Evolutionary conservation across 2,329 filamentous ascomycete species (phyloP).

Genomic region (Xylaria digitata): DNA sequence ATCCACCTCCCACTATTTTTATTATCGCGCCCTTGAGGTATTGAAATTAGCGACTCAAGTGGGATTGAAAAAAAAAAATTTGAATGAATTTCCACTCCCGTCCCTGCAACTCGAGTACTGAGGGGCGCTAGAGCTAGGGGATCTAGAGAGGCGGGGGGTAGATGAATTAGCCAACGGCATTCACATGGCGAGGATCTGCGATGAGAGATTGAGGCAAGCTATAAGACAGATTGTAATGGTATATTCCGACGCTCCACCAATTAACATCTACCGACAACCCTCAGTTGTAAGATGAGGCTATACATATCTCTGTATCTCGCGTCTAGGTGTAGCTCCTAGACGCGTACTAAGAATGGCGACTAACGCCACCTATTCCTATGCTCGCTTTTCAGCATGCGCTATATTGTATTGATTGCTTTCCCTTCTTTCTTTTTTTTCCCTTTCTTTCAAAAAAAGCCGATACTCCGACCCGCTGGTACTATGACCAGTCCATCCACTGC

Average conservation of each 20-base stretch:
- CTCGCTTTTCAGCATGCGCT: conserved; percentile 1
- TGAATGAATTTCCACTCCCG: too few relatives aligned
- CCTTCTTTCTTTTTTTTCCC: neutral
- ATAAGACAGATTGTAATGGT: conserved; percentile 15
- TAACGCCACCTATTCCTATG: neutral
- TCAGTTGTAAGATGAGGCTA: conserved; percentile 6
- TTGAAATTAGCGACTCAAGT: too few relatives aligned
- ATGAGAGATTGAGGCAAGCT: neutral
- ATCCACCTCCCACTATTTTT: too few relatives aligned
- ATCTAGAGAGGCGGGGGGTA: too few relatives aligned
- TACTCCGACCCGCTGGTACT: conserved; percentile 53
- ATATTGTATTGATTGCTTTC: conserved; percentile 6
- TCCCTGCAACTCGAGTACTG: too few relatives aligned
- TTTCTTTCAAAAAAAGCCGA: conserved; percentile 57
- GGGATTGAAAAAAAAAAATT: too few relatives aligned
- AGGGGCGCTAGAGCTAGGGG: too few relatives aligned
- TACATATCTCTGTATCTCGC: conserved; percentile 5
- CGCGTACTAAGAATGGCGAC: neutral
- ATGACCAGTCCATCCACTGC: conserved; percentile 58
- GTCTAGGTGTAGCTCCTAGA: neutral
- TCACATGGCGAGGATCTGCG: too few relatives aligned
- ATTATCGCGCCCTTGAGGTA: too few relatives aligned
- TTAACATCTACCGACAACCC: neutral
- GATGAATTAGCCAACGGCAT: too few relatives aligned
- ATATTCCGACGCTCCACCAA: conserved; percentile 20